Base-by-base conservation (phyloP, 768 basidiomycete species). In the Agrocybe praecox region DNA sequence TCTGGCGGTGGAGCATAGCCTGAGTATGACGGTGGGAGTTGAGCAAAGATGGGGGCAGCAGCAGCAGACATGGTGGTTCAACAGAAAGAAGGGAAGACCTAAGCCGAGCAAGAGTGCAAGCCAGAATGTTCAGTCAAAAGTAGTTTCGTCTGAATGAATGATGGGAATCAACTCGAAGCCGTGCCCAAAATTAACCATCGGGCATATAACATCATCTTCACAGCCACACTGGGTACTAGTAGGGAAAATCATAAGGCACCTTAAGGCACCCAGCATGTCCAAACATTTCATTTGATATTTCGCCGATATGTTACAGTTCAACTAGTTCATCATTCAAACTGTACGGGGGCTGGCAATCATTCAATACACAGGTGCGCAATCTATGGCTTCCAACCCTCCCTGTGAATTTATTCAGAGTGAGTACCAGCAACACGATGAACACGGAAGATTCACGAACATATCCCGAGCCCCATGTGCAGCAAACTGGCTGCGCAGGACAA, bases 11-110 rank as follows among this genome's bases (percentile, higher is more conserved):
- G 23, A 42, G 36, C 11, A 24, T 33, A 33, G 15, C 43, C 50
- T 9, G 40, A 15, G 29, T 61, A 55, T 19, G 56, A 58, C 68
- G 79, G 77, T 8, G 76, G 69, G 26, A 40, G 50, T 47, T 40
- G 36, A n/a, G 5, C 4, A 12, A 49, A 5, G 22, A n/a, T n/a
- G n/a, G n/a, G n/a, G n/a, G n/a, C n/a, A n/a, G 22, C 10, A 21
- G 48, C 26, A 17, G 48, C 29, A n/a, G 48, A 40, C 36, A 40
- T 40, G 36, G 12, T 40, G 12, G 36, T 40, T 29, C 26, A 29
- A 29, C 6, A 40, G 14, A n/a, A 14, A 40, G 36, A 14, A 40
- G 14, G n/a, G 36, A 3, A 40, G 4, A 12, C 14, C 5, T n/a
- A 40, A n/a, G 36, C 26, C 26, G 26, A 29, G 26, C 26, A 29